Base-by-base conservation (phyloP, 1,139 yeast genomes). In the Blastobotrys buckinghamii region DNA sequence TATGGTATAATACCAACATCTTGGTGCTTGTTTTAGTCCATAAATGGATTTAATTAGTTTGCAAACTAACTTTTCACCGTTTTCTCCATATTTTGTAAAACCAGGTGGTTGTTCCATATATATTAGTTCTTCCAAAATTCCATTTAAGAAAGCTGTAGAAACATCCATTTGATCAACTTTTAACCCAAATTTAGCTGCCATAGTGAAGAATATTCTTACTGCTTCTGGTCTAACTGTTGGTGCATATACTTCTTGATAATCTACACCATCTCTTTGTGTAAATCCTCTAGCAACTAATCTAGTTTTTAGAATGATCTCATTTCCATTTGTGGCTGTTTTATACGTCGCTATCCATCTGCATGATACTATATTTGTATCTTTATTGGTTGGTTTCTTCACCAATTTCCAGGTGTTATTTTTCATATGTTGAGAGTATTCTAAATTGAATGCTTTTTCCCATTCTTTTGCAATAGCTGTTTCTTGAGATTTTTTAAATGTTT, bases 1-100 rank as follows among this genome's bases (percentile, higher is more conserved):
- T 6, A 19, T 37, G 2, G 40, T 22, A 5, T 19, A 5, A 8
- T 39, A 15, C 42, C 42, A 59, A 38, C 55, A 53, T 13, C 48
- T 32, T 2, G 64, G 59, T 15, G 63, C 58, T 42, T 60, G 64
- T 35, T 55, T 52, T 7, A 59, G 39, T 1, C 64, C 61, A 48
- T 59, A 59, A 1, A 59, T 37, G 36, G 52, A 45, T 45, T 57
- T 57, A 16, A 48, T 48, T 2, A 60, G 48, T n/a, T 44, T 47
- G 27, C 54, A 53, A 7, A 58, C 58, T 36, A 39, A 39, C 7
- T 13, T 10, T 20, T 20, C n/a, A 17, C 36, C 34, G 4, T 42
- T 13, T 36, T 38, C 44, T 17, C 20, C 44, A 27, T 12, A 17
- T 17, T 12, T 15, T 26, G 4, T 49, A 10, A 24, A 40, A 6